Evolutionary conservation across 371 early-diverging fungal species (phyloP).

Genomic region (Syncephalastrum sp.): DNA sequence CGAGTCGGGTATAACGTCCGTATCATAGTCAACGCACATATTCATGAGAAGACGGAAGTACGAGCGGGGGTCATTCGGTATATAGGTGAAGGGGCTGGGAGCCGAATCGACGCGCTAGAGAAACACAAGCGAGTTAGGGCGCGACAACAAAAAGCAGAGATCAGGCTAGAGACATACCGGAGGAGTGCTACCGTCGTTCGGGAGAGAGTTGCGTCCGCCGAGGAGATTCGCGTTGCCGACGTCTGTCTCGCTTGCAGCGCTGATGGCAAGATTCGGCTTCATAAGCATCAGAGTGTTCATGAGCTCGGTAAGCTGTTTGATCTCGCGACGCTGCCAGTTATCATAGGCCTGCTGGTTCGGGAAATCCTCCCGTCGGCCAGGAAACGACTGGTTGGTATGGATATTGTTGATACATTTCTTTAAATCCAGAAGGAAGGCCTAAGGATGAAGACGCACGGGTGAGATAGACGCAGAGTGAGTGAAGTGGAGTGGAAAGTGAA

Average conservation of each 20-base stretch:
- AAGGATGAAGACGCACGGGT: not conserved
- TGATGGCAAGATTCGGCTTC: conserved; percentile 38
- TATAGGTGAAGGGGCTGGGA: conserved; percentile 43
- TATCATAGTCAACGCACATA: conserved; percentile 60
- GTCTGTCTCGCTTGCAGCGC: conserved; percentile 32
- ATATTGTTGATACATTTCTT: conserved; percentile 50
- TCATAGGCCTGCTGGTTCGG: conserved; percentile 40
- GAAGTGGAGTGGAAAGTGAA: not conserved
- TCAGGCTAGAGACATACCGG: not conserved
- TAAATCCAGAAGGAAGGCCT: conserved; percentile 45
- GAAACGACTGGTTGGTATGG: conserved; percentile 45
- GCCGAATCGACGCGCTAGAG: conserved; percentile 10
- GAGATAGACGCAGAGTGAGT: not conserved
- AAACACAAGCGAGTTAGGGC: not conserved
- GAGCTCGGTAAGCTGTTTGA: conserved; percentile 42
- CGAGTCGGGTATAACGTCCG: conserved; percentile 40
- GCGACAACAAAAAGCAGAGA: not conserved
- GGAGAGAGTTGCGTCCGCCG: conserved; percentile 8
- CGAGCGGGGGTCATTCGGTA: conserved; percentile 58
- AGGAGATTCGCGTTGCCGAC: conserved; percentile 36
- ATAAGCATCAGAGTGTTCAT: conserved; percentile 47
- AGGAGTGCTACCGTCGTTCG: too few relatives aligned
- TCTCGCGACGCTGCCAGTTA: conserved; percentile 46
- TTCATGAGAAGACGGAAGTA: conserved; percentile 56
- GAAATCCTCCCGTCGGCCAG: conserved; percentile 51